Base-by-base conservation (phyloP, 768 basidiomycete species). In the Kwoniella sp. region DNA sequence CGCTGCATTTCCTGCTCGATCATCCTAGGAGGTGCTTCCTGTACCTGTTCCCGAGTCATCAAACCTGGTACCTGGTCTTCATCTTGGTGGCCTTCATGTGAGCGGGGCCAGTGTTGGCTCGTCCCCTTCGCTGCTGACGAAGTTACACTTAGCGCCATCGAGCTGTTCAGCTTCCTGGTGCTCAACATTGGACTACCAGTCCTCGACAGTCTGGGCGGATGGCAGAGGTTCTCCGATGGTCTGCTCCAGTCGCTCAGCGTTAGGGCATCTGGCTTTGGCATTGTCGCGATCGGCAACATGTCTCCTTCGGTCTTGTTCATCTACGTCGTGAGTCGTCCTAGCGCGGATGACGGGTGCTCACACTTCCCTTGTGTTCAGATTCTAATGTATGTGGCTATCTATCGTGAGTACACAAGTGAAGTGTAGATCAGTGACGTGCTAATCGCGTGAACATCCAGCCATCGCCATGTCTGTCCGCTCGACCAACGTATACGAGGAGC, bases 401-500 rank as follows among this genome's bases (percentile, higher is more conserved):
- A 67, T 37, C 69, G 65, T 67, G 36, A 33, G 53, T 49, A n/a
- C n/a, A n/a, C n/a, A n/a, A n/a, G n/a, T n/a, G n/a, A n/a, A n/a
- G n/a, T n/a, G n/a, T n/a, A n/a, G n/a, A n/a, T n/a, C n/a, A n/a
- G 3, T 11, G 27, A n/a, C 15, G 15, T 7, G 32, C 34, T 46
- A 17, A 41, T 20, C 5, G 4, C 22, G 15, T 9, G 20, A 14
- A 32, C 23, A n/a, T n/a, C n/a, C n/a, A 62, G 62, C 64, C 10
- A 62, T 68, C 47, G 65, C 62, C 22, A 58, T 69, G 56, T 60
- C 64, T 0, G 60, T 68, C n/a, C 50, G 70, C 29, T 61, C 67
- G 22, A 72, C 70, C 17, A 72, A 72, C 39, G 70, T 72, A 17
- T 72, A 72, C 50, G 70, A 72, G 37, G 70, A 72, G 37, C 45